phyloP scores from a whole-genome alignment of 2,329 filamentous ascomycete genomes.

The Juglanconis sp. region DNA sequence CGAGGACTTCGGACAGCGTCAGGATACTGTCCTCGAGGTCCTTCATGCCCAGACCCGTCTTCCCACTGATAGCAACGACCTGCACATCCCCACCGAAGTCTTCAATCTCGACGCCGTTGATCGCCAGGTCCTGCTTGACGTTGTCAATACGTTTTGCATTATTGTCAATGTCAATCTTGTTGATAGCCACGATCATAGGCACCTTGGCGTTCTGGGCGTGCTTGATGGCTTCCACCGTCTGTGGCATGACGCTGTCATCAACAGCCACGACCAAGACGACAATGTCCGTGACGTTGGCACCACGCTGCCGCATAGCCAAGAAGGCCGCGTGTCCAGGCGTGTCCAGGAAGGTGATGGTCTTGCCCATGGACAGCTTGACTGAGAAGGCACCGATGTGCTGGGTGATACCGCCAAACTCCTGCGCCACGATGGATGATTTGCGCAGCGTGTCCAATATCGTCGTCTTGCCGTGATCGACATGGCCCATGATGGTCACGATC shows the following conservation, averaged over 20 bases:
- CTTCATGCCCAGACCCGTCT: constrained; percentile 87
- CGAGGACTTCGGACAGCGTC: constrained; percentile 82
- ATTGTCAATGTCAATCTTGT: constrained; percentile 79
- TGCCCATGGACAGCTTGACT: constrained; percentile 80
- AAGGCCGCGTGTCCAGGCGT: constrained; percentile 97
- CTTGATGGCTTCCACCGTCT: constrained; percentile 93
- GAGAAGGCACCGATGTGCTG: constrained; percentile 98
- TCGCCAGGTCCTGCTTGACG: constrained; percentile 83
- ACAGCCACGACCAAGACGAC: constrained; percentile 93
- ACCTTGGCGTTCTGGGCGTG: constrained; percentile 85
- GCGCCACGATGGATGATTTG: constrained; percentile 85
- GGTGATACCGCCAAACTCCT: constrained; percentile 94
- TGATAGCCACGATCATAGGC: constrained; percentile 95
- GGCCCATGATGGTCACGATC: constrained; percentile 98
- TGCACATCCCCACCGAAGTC: constrained; percentile 94
- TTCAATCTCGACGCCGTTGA: constrained; percentile 85
- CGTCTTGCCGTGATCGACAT: constrained; percentile 98
- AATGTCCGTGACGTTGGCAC: constrained; percentile 94
- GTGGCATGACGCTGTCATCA: constrained; percentile 95
- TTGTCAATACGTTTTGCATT: constrained; percentile 74
- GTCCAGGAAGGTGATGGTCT: constrained; percentile 92
- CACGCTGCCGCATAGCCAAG: constrained; percentile 89
- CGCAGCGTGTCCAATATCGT: constrained; percentile 91
- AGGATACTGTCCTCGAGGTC: constrained; percentile 89
- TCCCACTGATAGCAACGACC: constrained; percentile 85